Conservation (phyloP, 208 protist species). For the Wallacemonas sp. region DNA sequence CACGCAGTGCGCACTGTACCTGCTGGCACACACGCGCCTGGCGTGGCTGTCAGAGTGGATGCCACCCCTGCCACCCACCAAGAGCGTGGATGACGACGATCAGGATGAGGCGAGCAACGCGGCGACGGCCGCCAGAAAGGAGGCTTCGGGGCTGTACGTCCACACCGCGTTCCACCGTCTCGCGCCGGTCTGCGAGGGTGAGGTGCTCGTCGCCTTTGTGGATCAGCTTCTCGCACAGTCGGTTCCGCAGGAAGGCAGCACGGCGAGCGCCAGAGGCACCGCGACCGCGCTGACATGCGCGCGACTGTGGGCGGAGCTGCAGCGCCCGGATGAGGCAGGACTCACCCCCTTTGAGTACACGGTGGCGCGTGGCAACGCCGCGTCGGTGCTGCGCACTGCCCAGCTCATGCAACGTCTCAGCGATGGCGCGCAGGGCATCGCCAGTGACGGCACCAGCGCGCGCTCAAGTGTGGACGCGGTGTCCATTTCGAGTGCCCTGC, state of each 20-base stretch:
- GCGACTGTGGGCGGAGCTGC: slow-evolving; percentile 39
- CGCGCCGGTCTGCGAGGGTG: slow-evolving; percentile 42
- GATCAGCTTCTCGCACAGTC: slow-evolving; percentile 23
- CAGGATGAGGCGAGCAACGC: not conserved
- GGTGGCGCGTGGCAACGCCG: slow-evolving; percentile 57
- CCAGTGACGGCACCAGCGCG: slow-evolving; percentile 1
- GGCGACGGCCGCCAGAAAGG: not conserved
- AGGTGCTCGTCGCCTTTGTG: slow-evolving; percentile 47
- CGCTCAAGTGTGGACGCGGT: slow-evolving; percentile 6
- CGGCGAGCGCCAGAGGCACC: slow-evolving; percentile 7
- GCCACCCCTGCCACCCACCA: not conserved
- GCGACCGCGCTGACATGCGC: slow-evolving; percentile 30
- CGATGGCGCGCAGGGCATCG: slow-evolving; percentile 1
- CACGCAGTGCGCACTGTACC: slow-evolving; percentile 44
- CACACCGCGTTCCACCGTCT: slow-evolving; percentile 40
- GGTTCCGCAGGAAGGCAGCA: not conserved
- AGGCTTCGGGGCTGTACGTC: slow-evolving; percentile 1
- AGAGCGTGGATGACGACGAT: not conserved
- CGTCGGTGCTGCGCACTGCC: slow-evolving; percentile 52
- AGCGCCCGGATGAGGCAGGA: slow-evolving; percentile 42
- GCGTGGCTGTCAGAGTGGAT: slow-evolving; percentile 6
- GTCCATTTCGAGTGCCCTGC: slow-evolving; percentile 41
- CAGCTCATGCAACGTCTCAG: slow-evolving; percentile 59
- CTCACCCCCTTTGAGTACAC: slow-evolving; percentile 75
- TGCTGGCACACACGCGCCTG: slow-evolving; percentile 48